Evolutionary conservation across 768 basidiomycete genomes (phyloP).

Genomic region (Pleurotus djamor): DNA sequence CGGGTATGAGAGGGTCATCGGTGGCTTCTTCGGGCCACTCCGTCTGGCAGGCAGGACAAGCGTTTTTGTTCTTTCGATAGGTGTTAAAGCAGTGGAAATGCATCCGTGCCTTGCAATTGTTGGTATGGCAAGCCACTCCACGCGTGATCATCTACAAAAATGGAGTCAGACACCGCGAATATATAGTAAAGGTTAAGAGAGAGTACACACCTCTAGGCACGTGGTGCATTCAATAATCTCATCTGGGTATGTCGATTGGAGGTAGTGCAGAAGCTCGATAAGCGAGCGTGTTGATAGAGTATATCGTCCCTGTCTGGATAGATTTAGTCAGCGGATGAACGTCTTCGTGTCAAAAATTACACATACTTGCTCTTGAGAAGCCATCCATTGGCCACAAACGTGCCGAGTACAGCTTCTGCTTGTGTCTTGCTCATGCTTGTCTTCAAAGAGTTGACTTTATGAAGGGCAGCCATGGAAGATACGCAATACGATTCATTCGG

Average conservation of each 20-base stretch:
- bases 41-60: conserved; percentile 55
- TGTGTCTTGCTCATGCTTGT: conserved; percentile 72
- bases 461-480: conserved; percentile 73
- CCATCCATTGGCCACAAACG: conserved; percentile 86
- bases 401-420: conserved; percentile 67
- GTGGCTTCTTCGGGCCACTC: conserved; percentile 60
- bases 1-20: conserved; percentile 41
- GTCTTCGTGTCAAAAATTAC: not conserved
- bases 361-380: conserved; percentile 71
- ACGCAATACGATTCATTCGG: conserved; percentile 73
- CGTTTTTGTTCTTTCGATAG: conserved; percentile 38
- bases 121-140: conserved; percentile 59
- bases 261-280: conserved; percentile 71
- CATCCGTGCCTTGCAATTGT: conserved; percentile 61
- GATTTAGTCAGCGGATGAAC: conserved; percentile 8
- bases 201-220: conserved; percentile 57
- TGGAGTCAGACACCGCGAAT: not conserved
- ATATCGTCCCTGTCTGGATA: conserved; percentile 61
- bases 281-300: conserved; percentile 74
- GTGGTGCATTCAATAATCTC: conserved; percentile 71
- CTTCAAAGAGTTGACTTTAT: conserved; percentile 62
- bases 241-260: conserved; percentile 70
- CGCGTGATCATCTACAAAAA: conserved; percentile 58
- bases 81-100: conserved; percentile 64
- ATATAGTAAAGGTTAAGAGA: not conserved